Percentiles rank a stretch among this genome's conserved stretches.
Conservation (phyloP, 768 basidiomycete genomes). For the Amanita exitialis region DNA sequence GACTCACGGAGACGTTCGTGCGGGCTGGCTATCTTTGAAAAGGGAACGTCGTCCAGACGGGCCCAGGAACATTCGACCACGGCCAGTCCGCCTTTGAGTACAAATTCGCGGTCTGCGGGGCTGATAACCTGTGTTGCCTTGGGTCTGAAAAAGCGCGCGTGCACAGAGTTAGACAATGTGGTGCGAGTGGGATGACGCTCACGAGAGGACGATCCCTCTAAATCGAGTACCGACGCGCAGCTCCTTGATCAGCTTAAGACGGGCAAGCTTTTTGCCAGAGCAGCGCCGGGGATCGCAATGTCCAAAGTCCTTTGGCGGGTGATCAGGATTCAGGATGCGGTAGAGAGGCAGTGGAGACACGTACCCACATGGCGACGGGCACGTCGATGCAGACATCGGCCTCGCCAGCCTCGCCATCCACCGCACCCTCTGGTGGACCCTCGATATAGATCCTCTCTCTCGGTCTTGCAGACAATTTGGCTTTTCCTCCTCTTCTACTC, state of each 20-base stretch:
- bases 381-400: conserved; percentile 39
- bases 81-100: conserved; percentile 68
- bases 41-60: conserved; percentile 88
- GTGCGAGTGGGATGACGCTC: conserved; percentile 21
- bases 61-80: conserved; percentile 99
- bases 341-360: conserved; percentile 20
- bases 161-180: not conserved
- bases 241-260: conserved; percentile 77
- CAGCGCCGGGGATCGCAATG: conserved; percentile 88
- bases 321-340: not conserved
- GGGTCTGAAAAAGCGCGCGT: conserved; percentile 40
- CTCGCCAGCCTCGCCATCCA: conserved; percentile 16
- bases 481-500: conserved; percentile 19
- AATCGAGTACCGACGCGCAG: conserved; percentile 81
- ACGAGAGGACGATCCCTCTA: conserved; percentile 92
- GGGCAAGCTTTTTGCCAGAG: conserved; percentile 81
- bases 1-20: conserved; percentile 79
- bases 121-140: conserved; percentile 72
- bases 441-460: conserved; percentile 16
- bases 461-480: conserved; percentile 6
- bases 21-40: conserved; percentile 86
- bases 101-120: conserved; percentile 76
- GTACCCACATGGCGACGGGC: conserved; percentile 94
- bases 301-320: conserved; percentile 75
- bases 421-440: conserved; percentile 47